These are phyloP conservation scores for Pilaira anomala DNA, from an alignment of 192 early-diverging fungal genomes.

Conservation along the genomic window DNA sequence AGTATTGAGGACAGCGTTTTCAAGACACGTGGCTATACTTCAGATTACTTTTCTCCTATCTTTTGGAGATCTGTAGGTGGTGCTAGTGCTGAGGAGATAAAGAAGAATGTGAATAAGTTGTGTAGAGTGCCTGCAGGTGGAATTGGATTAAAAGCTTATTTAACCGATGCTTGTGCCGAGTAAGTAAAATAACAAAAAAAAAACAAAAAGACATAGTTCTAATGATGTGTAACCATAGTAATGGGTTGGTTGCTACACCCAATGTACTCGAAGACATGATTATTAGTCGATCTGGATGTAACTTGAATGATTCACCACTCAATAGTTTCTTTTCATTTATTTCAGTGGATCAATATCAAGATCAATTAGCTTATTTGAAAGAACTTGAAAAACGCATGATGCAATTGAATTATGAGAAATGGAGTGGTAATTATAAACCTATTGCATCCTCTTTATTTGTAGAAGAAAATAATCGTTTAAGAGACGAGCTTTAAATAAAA, in stretches of 20 bases:
- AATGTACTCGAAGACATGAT: constrained; percentile 5
- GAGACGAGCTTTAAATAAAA: constrained; percentile 16
- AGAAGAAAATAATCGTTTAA: background rate
- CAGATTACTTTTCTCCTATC: constrained; percentile 1
- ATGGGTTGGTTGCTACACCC: background rate
- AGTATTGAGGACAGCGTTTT: constrained; percentile 2
- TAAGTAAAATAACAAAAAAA: background rate
- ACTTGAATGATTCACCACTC: constrained; percentile 5
- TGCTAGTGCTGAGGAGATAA: background rate
- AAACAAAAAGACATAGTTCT: background rate
- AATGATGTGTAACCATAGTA: background rate
- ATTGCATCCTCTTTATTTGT: background rate
- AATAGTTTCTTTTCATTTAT: constrained; percentile 2
- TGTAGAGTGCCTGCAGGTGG: constrained; percentile 13
- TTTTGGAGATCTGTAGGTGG: constrained; percentile 12
- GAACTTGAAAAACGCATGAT: constrained; percentile 12
- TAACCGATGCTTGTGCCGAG: too few relatives aligned
- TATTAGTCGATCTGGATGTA: background rate
- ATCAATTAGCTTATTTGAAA: constrained; percentile 7
- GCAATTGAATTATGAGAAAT: constrained; percentile 14
- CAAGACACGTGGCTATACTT: background rate
- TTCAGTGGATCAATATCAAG: constrained; percentile 7
- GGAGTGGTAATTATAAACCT: background rate
- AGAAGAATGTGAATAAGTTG: background rate
- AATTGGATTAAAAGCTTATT: constrained; percentile 11